These are phyloP conservation scores for Remersonia thermophila DNA, from an alignment of 2,329 filamentous ascomycete species.

Conservation along the genomic window DNA sequence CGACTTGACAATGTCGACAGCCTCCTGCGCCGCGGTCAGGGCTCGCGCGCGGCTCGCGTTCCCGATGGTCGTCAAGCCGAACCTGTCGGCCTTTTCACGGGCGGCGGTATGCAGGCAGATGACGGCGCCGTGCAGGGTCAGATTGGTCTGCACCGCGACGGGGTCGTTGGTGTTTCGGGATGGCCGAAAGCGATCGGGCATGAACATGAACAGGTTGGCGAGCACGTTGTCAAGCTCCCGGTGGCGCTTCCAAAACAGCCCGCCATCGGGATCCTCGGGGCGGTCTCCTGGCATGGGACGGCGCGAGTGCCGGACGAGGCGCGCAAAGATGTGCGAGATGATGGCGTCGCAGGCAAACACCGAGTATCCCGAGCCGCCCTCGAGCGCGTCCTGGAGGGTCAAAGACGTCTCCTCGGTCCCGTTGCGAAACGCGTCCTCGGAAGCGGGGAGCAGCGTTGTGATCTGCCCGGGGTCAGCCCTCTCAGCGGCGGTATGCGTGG, in stretches of 20 bases:
- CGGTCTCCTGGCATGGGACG: slow-evolving; percentile 55
- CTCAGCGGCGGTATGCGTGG: too few relatives aligned
- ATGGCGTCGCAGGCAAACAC: slow-evolving; percentile 62
- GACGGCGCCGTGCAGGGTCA: slow-evolving; percentile 76
- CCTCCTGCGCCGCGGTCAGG: slow-evolving; percentile 69
- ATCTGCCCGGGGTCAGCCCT: slow-evolving; percentile 24
- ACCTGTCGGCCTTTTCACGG: slow-evolving; percentile 66
- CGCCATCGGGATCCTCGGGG: slow-evolving; percentile 60
- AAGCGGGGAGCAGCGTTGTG: slow-evolving; percentile 65
- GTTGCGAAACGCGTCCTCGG: slow-evolving; percentile 62
- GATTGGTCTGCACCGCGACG: slow-evolving; percentile 69
- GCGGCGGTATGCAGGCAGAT: slow-evolving; percentile 87
- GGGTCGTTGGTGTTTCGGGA: slow-evolving; percentile 39
- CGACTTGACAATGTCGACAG: slow-evolving; percentile 66
- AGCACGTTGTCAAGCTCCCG: slow-evolving; percentile 70
- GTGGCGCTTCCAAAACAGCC: slow-evolving; percentile 78
- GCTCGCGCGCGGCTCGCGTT: slow-evolving; percentile 61
- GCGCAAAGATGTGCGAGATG: slow-evolving; percentile 67
- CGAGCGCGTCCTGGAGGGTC: slow-evolving; percentile 52
- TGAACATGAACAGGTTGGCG: slow-evolving; percentile 62
- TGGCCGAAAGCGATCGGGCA: slow-evolving; percentile 46
- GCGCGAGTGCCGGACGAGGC: slow-evolving; percentile 71
- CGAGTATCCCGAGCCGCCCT: slow-evolving; percentile 46
- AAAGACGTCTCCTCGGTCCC: slow-evolving; percentile 51
- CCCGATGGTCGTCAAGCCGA: slow-evolving; percentile 54